These are phyloP conservation scores for Diplosphaera chodatii DNA, from an alignment of 139 green algal species.

Conservation along the genomic window DNA sequence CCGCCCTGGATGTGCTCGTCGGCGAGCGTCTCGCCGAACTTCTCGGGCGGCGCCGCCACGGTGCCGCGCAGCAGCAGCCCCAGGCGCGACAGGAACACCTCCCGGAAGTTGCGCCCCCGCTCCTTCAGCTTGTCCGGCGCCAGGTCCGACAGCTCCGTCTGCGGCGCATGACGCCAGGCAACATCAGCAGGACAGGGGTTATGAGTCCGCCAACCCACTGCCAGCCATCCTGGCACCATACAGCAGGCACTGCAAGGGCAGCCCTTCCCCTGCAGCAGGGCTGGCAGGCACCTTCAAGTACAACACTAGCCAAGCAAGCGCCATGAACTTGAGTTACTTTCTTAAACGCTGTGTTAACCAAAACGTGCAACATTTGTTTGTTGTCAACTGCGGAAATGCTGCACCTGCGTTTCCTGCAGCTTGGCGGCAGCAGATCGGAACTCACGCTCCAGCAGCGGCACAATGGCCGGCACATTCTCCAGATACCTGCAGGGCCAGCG, in stretches of 20 bases:
- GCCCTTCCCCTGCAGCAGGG: no score
- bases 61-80: slow-evolving; percentile 73
- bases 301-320: no score
- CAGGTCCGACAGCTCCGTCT: neutral
- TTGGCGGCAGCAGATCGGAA: slow-evolving; percentile 47
- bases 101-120: slow-evolving; percentile 66
- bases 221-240: no score
- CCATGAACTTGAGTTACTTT: no score
- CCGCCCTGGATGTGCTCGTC: slow-evolving; percentile 87
- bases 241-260: no score
- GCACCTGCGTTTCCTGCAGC: slow-evolving; percentile 46
- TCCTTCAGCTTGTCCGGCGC: slow-evolving; percentile 46
- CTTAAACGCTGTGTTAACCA: no score
- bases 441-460: slow-evolving; percentile 88
- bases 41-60: slow-evolving; percentile 66
- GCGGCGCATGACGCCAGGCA: neutral
- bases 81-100: slow-evolving; percentile 80
- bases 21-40: slow-evolving; percentile 89
- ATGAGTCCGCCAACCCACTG: no score
- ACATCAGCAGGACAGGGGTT: no score
- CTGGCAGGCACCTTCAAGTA: no score
- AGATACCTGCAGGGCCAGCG: slow-evolving; percentile 58
- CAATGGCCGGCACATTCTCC: slow-evolving; percentile 85
- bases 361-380: no score
- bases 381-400: no score